These are phyloP conservation scores for Exophiala alcalophila DNA, from an alignment of 2,329 filamentous ascomycete species.

Conservation along the genomic window DNA sequence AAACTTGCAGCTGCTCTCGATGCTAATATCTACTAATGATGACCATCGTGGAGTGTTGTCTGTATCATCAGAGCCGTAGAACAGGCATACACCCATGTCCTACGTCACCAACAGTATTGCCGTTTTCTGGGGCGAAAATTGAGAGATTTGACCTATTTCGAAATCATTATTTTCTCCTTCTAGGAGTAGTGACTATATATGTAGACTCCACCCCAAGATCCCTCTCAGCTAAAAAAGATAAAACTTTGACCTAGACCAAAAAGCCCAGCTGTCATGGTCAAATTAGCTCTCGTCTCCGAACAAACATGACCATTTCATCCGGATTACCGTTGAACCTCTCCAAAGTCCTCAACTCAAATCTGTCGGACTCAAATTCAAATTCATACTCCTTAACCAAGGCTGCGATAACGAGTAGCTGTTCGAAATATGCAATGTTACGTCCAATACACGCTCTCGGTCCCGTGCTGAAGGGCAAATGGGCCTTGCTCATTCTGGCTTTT, in stretches of 20 bases:
- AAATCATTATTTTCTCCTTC: too few relatives aligned
- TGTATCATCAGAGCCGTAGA: neutral
- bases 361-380: conserved; percentile 41
- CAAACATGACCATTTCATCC: neutral
- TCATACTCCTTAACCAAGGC: conserved; percentile 44
- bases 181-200: too few relatives aligned
- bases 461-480: conserved; percentile 58
- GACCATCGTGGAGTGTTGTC: too few relatives aligned
- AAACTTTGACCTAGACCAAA: too few relatives aligned
- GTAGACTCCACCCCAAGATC: too few relatives aligned
- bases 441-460: conserved; percentile 71
- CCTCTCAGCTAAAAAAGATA: too few relatives aligned
- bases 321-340: conserved; percentile 23
- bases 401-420: conserved; percentile 47
- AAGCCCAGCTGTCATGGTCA: neutral
- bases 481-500: conserved; percentile 20
- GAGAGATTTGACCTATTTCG: too few relatives aligned
- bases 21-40: too few relatives aligned
- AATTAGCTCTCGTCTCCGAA: neutral
- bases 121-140: too few relatives aligned
- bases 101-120: too few relatives aligned
- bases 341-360: conserved; percentile 41
- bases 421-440: conserved; percentile 54
- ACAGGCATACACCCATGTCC: neutral
- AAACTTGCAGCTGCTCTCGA: too few relatives aligned